Evolutionary conservation across 148 eudicot species (phyloP).

Genomic region (Vaccinium myrtillus): DNA sequence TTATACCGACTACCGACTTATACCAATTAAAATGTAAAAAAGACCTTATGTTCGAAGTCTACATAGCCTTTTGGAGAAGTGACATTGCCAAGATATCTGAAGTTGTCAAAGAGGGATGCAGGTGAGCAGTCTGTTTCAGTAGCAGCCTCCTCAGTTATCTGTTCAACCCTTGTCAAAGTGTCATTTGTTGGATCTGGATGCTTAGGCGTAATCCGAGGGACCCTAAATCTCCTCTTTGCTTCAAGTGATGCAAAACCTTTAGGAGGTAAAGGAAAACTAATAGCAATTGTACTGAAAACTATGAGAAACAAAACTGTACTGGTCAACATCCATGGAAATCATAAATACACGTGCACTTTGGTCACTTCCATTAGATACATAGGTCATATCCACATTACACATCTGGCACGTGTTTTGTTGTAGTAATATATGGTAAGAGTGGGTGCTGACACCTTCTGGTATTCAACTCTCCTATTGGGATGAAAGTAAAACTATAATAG

Average conservation of each 20-base stretch:
- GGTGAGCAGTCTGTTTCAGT: slow-evolving; percentile 24
- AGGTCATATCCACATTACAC: not conserved
- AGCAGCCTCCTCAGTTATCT: slow-evolving; percentile 27
- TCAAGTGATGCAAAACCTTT: slow-evolving; percentile 94
- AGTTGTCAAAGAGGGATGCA: slow-evolving; percentile 26
- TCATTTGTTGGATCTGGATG: slow-evolving; percentile 27
- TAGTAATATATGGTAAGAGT: not conserved
- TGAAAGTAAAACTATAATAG: not conserved
- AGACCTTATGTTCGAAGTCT: not conserved
- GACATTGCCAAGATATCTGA: slow-evolving; percentile 17
- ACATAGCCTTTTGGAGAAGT: slow-evolving; percentile 30
- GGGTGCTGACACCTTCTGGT: not conserved
- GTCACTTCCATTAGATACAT: not conserved
- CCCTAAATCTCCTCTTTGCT: slow-evolving; percentile 81
- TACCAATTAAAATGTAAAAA: not conserved
- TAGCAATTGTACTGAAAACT: slow-evolving; percentile 6
- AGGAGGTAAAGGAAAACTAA: slow-evolving; percentile 37
- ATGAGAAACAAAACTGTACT: not conserved
- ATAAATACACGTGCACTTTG: not conserved
- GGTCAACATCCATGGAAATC: not conserved
- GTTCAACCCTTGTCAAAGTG: slow-evolving; percentile 31
- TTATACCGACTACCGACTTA: not conserved
- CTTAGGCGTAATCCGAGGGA: slow-evolving; percentile 60
- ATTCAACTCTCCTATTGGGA: not conserved
- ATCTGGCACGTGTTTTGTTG: not conserved